phyloP scores from a whole-genome alignment of 2,329 filamentous ascomycete genomes.

The Helicocarpus griseus region DNA sequence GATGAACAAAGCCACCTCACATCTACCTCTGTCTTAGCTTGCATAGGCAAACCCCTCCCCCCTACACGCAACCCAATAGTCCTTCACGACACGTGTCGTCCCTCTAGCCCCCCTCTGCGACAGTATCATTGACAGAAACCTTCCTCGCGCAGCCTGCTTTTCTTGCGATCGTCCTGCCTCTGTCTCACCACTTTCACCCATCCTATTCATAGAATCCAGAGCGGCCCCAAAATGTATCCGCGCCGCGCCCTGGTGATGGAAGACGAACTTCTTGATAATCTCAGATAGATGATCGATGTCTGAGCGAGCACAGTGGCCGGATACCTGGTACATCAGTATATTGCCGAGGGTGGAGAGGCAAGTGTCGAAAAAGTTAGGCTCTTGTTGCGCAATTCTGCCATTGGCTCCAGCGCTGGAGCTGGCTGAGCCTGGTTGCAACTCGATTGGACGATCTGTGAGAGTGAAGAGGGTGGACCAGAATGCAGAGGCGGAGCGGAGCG shows the following conservation, averaged over 20 bases:
- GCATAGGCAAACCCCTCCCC: constrained; percentile 33
- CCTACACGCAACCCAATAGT: constrained; percentile 37
- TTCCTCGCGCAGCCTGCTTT: constrained; percentile 28
- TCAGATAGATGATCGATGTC: constrained; percentile 35
- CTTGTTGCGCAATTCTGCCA: constrained; percentile 9
- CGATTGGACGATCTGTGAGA: constrained; percentile 18
- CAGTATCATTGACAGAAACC: constrained; percentile 32
- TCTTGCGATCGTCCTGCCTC: constrained; percentile 14
- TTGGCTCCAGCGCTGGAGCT: constrained; percentile 13
- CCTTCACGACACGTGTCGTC: constrained; percentile 30
- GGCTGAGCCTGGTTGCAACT: constrained; percentile 1
- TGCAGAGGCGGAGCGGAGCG: constrained; percentile 36
- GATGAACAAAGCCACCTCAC: neutral
- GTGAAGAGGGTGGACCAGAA: constrained; percentile 35
- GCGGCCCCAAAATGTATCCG: constrained; percentile 28
- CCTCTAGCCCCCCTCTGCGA: constrained; percentile 29
- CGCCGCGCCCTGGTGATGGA: constrained; percentile 32
- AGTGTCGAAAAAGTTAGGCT: constrained; percentile 22
- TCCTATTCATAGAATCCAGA: constrained; percentile 20
- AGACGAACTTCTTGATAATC: constrained; percentile 31
- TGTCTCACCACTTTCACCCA: neutral
- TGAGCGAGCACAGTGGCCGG: constrained; percentile 36
- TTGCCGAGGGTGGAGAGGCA: constrained; percentile 29
- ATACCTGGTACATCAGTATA: constrained; percentile 31
- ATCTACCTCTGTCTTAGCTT: neutral